Conservation (phyloP, 768 basidiomycete species). For the Dacryopinax primogenitus region DNA sequence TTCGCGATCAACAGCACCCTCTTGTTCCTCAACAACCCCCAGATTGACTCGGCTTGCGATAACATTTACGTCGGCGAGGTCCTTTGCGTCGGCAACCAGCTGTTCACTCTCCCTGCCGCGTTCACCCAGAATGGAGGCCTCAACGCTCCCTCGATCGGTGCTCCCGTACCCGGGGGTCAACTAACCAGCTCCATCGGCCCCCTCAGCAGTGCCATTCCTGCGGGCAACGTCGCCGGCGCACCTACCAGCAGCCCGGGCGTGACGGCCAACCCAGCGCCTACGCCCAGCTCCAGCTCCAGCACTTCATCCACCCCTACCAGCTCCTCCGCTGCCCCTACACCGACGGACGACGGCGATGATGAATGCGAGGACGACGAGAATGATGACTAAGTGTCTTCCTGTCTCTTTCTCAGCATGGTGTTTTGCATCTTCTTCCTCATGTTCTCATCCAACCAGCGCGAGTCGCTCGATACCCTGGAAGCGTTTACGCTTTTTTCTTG, state of each 20-base stretch:
- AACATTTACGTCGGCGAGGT: conserved; percentile 74
- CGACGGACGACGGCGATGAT: not conserved
- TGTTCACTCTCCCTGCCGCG: conserved; percentile 35
- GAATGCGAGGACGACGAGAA: conserved; percentile 28
- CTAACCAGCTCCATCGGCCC: conserved; percentile 16
- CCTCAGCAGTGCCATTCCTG: conserved; percentile 15
- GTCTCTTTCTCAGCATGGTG: conserved; percentile 20
- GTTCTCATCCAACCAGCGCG: not conserved
- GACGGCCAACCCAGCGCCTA: conserved; percentile 21
- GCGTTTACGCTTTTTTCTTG: not conserved
- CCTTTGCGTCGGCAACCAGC: conserved; percentile 37
- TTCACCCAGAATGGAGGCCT: conserved; percentile 17
- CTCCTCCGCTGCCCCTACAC: conserved; percentile 20
- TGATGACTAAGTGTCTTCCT: conserved; percentile 16
- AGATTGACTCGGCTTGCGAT: conserved; percentile 37
- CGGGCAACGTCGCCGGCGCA: conserved; percentile 7
- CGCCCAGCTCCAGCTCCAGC: conserved; percentile 28
- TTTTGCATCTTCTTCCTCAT: conserved; percentile 12
- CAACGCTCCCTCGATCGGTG: conserved; percentile 13
- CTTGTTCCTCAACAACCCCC: conserved; percentile 60
- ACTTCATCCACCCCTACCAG: conserved; percentile 11
- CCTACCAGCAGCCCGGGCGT: not conserved
- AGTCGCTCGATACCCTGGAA: conserved; percentile 9
- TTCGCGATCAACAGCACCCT: conserved; percentile 40
- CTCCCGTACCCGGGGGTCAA: conserved; percentile 16